Evolutionary conservation across 768 basidiomycete species (phyloP).

Genomic region (Kwoniella dendrophila): DNA sequence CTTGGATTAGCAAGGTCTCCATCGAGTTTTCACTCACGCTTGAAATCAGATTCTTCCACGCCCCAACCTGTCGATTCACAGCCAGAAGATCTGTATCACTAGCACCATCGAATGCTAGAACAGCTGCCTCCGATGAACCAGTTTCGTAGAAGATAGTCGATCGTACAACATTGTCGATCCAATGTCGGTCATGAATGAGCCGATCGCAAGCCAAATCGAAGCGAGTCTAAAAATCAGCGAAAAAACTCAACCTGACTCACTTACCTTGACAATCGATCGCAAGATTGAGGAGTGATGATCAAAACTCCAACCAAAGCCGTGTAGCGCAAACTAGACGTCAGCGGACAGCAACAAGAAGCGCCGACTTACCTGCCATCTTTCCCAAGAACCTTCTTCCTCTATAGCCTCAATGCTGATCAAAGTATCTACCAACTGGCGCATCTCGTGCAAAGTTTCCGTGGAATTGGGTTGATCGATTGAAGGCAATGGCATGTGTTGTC

Average conservation of each 20-base stretch:
- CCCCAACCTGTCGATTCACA: conserved; percentile 4
- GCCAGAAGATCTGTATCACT: not conserved
- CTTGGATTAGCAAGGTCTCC: not conserved
- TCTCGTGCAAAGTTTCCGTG: conserved; percentile 18
- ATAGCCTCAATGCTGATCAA: conserved; percentile 19
- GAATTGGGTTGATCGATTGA: conserved; percentile 25
- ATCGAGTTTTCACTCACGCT: not conserved
- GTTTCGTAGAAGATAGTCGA: not conserved
- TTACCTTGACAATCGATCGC: conserved; percentile 17
- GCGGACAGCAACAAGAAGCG: not conserved
- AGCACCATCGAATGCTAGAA: not conserved
- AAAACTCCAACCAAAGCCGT: not conserved
- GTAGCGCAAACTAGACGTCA: conserved; percentile 3
- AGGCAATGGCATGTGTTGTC: conserved; percentile 52
- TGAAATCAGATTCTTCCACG: conserved; percentile 30
- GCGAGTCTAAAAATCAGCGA: conserved; percentile 8
- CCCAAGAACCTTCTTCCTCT: not conserved
- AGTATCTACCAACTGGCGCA: conserved; percentile 30
- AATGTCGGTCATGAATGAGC: not conserved
- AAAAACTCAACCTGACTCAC: not conserved
- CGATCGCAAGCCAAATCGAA: conserved; percentile 1
- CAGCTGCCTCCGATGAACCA: not conserved
- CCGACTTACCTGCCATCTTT: conserved; percentile 30
- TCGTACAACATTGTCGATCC: conserved; percentile 4
- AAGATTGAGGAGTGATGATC: not conserved